Evolutionary conservation across 495 filamentous ascomycete species (phyloP), one percentile per base, ranked within the genome.

Genomic region (Lophium mytilinum): DNA sequence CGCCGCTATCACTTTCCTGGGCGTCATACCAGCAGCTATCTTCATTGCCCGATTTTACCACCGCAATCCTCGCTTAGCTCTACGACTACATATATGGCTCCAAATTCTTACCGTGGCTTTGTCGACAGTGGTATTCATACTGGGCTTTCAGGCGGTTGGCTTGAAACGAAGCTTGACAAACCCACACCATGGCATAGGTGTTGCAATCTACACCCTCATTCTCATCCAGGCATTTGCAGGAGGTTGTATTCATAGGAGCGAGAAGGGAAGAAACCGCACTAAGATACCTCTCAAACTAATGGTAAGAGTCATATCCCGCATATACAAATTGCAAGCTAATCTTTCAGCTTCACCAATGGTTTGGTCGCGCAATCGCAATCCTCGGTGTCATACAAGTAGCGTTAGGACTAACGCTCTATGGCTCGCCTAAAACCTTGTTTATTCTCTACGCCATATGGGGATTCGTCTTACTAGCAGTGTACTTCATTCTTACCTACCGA

Each of bases 321-420:
- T 12, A 10, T 10, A 4, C 8, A 30, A 21, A 19, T 15, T 9
- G 51, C 39, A 42, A 21, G 15, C 61, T 75, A 40, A 73, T 53
- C 9, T 11, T 41, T 7, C 53, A 84, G 82, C 63, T 86, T 42
- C 93, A 98, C 71, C 85, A 89, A 61, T 96, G 92, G 90, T 67
- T 90, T 43, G 93, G 93, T 36, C 79, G 90, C 35, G 73, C 73
- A 0, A 80, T 91, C 50, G 84, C 84, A 9, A 68, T 97, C 33
- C 73, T 98, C 5, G 93, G 87, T 5, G 79, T 98, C 51, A 79
- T 86, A 8, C 94, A 98, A 68, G 83, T 97, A 24, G 88, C 92
- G 1, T 74, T 97, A 0, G 93, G 93, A 0, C 78, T 98, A 49
- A 91, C 90, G 4, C 78, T 98, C 10, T 98, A 96, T 64, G 93